A percentile compares a stretch with the other conserved stretches of the same genome.
Conservation (phyloP, 2,329 filamentous ascomycete genomes). For the Xylaria hypoxylon region DNA sequence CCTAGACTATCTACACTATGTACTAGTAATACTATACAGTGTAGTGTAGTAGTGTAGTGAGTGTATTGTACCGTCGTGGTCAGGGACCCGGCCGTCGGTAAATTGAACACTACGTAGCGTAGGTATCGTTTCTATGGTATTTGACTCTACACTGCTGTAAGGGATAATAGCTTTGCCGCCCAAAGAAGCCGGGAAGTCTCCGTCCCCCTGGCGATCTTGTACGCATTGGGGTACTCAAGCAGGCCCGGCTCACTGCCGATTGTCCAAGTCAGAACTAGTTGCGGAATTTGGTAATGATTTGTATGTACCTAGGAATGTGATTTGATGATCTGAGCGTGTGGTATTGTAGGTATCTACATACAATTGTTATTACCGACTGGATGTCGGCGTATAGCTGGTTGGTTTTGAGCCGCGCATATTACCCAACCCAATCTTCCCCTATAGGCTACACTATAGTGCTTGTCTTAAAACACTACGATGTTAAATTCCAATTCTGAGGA, state of each 20-base stretch:
- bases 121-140: too few species aligned
- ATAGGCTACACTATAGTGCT: too few species aligned
- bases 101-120: slow-evolving; percentile 13
- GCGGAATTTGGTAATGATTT: slow-evolving; percentile 10
- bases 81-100: slow-evolving; percentile 21
- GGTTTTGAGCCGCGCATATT: not conserved
- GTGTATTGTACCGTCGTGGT: too few species aligned
- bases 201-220: slow-evolving; percentile 35
- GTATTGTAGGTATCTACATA: too few species aligned
- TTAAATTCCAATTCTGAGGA: too few species aligned
- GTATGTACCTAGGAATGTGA: not conserved
- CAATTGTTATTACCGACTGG: not conserved
- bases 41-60: slow-evolving; percentile 2
- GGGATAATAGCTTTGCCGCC: slow-evolving; percentile 20
- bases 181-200: slow-evolving; percentile 8
- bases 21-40: too few species aligned
- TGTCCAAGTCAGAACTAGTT: slow-evolving; percentile 3
- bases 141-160: slow-evolving; percentile 20
- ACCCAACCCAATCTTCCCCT: slow-evolving; percentile 14
- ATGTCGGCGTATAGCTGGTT: not conserved
- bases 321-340: slow-evolving; percentile 1
- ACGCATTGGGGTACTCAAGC: slow-evolving; percentile 27
- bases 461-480: not conserved
- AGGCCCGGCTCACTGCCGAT: slow-evolving; percentile 17
- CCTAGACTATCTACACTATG: too few species aligned